phyloP scores from a whole-genome alignment of 768 basidiomycete genomes.

The Ramaria rubella region DNA sequence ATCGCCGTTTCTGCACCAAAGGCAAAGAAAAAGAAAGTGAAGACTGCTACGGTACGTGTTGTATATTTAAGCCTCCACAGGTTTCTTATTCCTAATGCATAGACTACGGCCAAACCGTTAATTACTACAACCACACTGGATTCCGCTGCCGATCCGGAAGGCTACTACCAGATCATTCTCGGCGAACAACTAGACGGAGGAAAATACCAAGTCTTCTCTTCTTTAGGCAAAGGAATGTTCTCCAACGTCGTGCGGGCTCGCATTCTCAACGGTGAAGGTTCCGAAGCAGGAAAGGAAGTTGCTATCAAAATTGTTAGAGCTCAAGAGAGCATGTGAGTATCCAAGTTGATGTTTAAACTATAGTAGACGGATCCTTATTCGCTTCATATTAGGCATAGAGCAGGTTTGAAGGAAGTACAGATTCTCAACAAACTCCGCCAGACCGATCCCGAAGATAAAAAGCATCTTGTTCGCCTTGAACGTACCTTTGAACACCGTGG shows the following conservation, averaged over 20 bases:
- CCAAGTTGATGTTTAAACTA: slow-evolving; percentile 4
- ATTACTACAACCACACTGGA: slow-evolving; percentile 77
- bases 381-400: slow-evolving; percentile 67
- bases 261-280: slow-evolving; percentile 54
- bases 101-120: slow-evolving; percentile 34
- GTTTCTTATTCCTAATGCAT: neutral
- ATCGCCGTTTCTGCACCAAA: slow-evolving; percentile 43
- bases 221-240: slow-evolving; percentile 98
- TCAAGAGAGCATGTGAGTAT: slow-evolving; percentile 90
- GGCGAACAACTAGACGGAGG: slow-evolving; percentile 92
- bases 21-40: slow-evolving; percentile 57
- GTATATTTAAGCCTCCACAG: neutral
- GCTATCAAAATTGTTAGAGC: slow-evolving; percentile 96
- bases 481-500: slow-evolving; percentile 96
- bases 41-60: slow-evolving; percentile 21
- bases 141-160: slow-evolving; percentile 88
- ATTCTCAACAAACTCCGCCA: slow-evolving; percentile 82
- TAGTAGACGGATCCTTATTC: neutral
- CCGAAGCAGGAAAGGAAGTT: slow-evolving; percentile 63
- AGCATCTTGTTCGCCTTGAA: slow-evolving; percentile 89
- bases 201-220: slow-evolving; percentile 90
- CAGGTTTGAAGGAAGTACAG: slow-evolving; percentile 85
- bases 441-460: slow-evolving; percentile 94
- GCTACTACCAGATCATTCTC: slow-evolving; percentile 90
- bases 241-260: slow-evolving; percentile 92